Evolutionary conservation across 768 basidiomycete species (phyloP), one percentile per base, ranked within the genome.

Genomic region (Melanogaster broomeanus): DNA sequence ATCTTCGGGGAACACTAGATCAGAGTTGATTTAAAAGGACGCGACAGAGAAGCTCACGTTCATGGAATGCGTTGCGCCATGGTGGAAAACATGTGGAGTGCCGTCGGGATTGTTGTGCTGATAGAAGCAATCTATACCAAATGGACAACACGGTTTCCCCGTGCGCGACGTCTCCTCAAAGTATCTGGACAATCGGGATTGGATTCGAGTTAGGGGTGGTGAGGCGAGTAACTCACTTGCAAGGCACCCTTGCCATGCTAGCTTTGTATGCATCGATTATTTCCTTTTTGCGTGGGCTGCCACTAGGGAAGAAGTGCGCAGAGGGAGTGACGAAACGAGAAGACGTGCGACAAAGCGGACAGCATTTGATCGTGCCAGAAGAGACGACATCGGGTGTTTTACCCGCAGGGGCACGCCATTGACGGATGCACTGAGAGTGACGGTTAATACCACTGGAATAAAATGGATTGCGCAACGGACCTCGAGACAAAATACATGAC

Each of bases 101-200:
- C 89, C 90, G 57, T 91, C 89, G 0, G 72, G 68, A 22, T 85
- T 84, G 43, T 71, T 58, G 61, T 93, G 90, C 58, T 82, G 78
- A 62, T 90, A 93, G 65, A 93, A 90, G 63, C 90, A 93, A 52
- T 92, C 90, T 42, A 75, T 74, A 38, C 90, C 90, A 57, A 88
- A 93, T 1, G 88, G 90, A 67, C 90, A 93, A 47, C 78, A 78
- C 1, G 84, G 83, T 42, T 71, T 74, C 15, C 61, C 60, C 40
- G 68, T 66, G 8, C 66, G 64, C 34, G 72, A 71, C 4, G 87
- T 83, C 38, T 73, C 64, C 52, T 78, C 71, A 65, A 90, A 90
- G 61, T 88, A 83, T 45, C 87, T 89, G 30, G 9, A 31, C 21
- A 13, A 39, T 41, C 39, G 22, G 27, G 21, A 22, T 60, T 21